Conservation (phyloP, 352 stramenopile species). For the Elongisporangium anandrum region DNA sequence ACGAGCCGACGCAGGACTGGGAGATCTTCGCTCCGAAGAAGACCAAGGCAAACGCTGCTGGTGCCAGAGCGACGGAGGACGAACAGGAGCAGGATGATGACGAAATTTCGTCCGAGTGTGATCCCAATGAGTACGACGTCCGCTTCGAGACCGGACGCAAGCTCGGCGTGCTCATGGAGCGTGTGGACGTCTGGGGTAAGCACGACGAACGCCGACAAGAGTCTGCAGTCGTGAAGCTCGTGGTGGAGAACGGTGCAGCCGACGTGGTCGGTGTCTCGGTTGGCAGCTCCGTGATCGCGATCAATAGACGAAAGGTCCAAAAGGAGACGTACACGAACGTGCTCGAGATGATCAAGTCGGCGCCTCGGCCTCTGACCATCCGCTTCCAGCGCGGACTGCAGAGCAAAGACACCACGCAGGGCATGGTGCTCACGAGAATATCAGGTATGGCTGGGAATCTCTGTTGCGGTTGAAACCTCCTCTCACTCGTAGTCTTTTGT, state of each 20-base stretch:
- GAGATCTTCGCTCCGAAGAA: conserved; percentile 12
- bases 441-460: conserved; percentile 39
- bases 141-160: conserved; percentile 73
- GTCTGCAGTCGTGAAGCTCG: conserved; percentile 72
- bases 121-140: conserved; percentile 65
- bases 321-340: conserved; percentile 63
- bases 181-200: conserved; percentile 59
- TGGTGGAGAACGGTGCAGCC: conserved; percentile 72
- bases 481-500: conserved; percentile 12
- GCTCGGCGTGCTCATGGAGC: conserved; percentile 80
- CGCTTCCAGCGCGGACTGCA: conserved; percentile 62
- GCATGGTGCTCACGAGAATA: conserved; percentile 69
- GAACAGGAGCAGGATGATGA: conserved; percentile 9
- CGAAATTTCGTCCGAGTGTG: conserved; percentile 27
- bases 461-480: conserved; percentile 5
- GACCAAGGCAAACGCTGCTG: conserved; percentile 12
- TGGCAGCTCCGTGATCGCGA: conserved; percentile 67
- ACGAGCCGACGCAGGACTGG: conserved; percentile 24
- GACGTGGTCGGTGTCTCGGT: conserved; percentile 62
- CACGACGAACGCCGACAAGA: conserved; percentile 53
- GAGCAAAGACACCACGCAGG: conserved; percentile 69
- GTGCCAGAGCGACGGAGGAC: conserved; percentile 1
- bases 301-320: conserved; percentile 52
- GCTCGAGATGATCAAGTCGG: conserved; percentile 74
- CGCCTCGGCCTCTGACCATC: conserved; percentile 66